Percentiles rank a stretch among this genome's conserved stretches.
Evolutionary conservation across 1,284 basidiomycete genomes (phyloP).

Genomic region (Pterulicium gracile): DNA sequence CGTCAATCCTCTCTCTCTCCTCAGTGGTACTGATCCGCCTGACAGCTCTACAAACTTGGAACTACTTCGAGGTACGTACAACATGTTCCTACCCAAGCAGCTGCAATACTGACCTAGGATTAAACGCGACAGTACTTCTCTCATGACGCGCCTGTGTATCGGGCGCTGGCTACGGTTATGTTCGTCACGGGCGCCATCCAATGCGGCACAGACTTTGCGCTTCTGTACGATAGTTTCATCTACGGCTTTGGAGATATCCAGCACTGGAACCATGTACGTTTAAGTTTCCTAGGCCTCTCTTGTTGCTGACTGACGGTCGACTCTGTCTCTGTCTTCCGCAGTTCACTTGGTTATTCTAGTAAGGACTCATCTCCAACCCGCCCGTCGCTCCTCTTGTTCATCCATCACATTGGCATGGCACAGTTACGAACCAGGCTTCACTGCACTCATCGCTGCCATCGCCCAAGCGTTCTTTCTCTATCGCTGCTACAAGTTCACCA

Average conservation of each 20-base stretch:
- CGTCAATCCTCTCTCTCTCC: background rate
- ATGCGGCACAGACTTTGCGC: background rate
- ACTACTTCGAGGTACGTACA: background rate
- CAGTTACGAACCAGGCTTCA: background rate
- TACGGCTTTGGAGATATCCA: background rate
- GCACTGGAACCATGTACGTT: background rate
- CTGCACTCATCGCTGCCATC: background rate
- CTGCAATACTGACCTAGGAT: background rate
- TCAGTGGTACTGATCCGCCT: background rate
- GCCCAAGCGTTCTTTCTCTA: background rate
- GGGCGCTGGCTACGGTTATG: background rate
- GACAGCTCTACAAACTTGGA: conserved; percentile 1
- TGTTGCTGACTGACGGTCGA: background rate
- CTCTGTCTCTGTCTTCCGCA: background rate
- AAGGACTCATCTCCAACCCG: background rate
- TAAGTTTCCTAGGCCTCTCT: background rate
- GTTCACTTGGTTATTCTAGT: background rate
- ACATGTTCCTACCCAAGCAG: background rate
- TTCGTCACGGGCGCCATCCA: background rate
- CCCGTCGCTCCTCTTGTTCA: background rate
- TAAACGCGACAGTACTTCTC: background rate
- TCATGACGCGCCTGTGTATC: background rate
- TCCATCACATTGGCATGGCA: background rate
- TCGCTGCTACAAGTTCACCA: background rate
- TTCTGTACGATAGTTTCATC: background rate